Percentiles rank a stretch among this genome's conserved stretches.
These are phyloP conservation scores for Xylariomycetidae sp. DNA, from an alignment of 2,329 filamentous ascomycete genomes.

Conservation along the genomic window DNA sequence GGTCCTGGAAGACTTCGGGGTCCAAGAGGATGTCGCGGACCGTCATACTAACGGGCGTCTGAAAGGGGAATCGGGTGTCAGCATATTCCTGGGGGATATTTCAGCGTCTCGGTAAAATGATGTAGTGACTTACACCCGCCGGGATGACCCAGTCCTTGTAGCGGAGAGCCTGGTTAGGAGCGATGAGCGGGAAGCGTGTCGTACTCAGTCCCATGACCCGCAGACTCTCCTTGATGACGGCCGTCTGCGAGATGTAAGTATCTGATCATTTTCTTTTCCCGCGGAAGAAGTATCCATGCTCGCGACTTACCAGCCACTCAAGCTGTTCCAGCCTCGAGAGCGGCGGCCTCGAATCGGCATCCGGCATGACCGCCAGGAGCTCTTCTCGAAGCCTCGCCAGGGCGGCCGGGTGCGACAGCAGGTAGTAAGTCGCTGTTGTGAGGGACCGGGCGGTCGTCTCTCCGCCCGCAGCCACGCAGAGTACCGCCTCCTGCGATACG, in stretches of 20 bases:
- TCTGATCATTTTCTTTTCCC: too few relatives aligned
- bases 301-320: not conserved
- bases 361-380: not conserved
- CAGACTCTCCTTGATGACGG: conserved; percentile 12
- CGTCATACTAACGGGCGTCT: conserved; percentile 15
- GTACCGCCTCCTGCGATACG: not conserved
- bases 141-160: conserved; percentile 14
- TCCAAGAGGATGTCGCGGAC: conserved; percentile 12
- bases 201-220: conserved; percentile 9
- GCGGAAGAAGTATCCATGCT: not conserved
- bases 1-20: conserved; percentile 9
- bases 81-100: too few relatives aligned
- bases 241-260: conserved; percentile 5
- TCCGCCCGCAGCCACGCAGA: not conserved
- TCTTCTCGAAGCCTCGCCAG: not conserved
- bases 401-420: not conserved
- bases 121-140: conserved; percentile 9
- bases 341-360: not conserved
- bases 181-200: conserved; percentile 9
- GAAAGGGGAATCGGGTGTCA: not conserved
- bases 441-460: not conserved
- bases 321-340: not conserved
- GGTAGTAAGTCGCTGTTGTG: not conserved
- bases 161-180: conserved; percentile 7
- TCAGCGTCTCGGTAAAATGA: not conserved